phyloP scores from a whole-genome alignment of 2,329 filamentous ascomycete genomes.

The Fusarium circinatum region DNA sequence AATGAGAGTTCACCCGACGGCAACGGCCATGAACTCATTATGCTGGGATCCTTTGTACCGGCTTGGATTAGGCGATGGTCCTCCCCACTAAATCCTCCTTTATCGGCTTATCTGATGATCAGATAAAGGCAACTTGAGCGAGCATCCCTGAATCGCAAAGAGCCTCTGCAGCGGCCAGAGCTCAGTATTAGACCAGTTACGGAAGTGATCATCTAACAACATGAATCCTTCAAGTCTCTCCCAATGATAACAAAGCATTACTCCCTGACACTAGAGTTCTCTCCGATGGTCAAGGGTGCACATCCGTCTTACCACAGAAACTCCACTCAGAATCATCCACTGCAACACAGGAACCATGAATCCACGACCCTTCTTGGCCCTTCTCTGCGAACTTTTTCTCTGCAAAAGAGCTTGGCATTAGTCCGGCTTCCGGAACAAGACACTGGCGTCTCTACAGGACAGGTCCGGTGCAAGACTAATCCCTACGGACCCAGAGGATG shows the following conservation, averaged over 20 bases:
- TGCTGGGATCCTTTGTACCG: not conserved
- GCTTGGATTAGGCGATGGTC: not conserved
- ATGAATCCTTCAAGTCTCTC: not conserved
- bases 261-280: not conserved
- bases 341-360: not conserved
- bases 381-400: not conserved
- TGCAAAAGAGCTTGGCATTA: slow-evolving; percentile 21
- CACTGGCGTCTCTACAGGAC: not conserved
- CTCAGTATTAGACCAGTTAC: not conserved
- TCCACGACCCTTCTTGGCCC: not conserved
- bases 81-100: not conserved
- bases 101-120: slow-evolving; percentile 34
- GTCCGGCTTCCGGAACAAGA: slow-evolving; percentile 24
- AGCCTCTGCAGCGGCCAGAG: slow-evolving; percentile 6
- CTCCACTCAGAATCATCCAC: slow-evolving; percentile 12
- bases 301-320: slow-evolving; percentile 11
- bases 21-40: not conserved
- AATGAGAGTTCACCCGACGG: not conserved
- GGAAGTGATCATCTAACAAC: slow-evolving; percentile 14
- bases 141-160: slow-evolving; percentile 13
- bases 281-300: slow-evolving; percentile 6
- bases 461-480: not conserved
- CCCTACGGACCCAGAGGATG: slow-evolving; percentile 2
- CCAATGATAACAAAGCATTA: not conserved
- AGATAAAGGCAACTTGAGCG: slow-evolving; percentile 21